A percentile compares a stretch with the other conserved stretches of the same genome.
These are phyloP conservation scores for Solanum hybrid DNA, from an alignment of 305 asterid genomes.

Conservation along the genomic window DNA sequence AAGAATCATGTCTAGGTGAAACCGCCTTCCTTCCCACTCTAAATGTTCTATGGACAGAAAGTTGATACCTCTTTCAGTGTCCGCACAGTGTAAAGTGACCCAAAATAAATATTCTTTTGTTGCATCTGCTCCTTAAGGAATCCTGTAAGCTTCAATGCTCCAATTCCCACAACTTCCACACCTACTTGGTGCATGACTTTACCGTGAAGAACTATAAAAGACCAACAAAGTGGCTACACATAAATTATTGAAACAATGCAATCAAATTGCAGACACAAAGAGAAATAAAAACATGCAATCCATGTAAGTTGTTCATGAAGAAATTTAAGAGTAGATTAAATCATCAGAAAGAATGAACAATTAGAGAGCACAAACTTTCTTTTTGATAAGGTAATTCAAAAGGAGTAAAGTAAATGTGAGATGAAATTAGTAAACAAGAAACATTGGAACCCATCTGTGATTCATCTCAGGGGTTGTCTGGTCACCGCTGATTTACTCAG, in stretches of 20 bases:
- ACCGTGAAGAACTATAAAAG: constrained; percentile 62
- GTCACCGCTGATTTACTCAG: neutral
- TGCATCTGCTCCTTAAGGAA: constrained; percentile 87
- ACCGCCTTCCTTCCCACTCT: neutral
- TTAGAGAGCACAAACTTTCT: neutral
- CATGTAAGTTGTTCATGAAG: neutral
- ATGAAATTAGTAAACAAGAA: neutral
- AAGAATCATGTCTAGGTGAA: neutral
- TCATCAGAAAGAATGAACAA: neutral
- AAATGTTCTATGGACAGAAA: neutral
- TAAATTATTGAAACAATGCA: constrained; percentile 2
- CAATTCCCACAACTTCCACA: constrained; percentile 80
- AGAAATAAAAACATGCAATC: neutral
- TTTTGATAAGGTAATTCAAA: neutral
- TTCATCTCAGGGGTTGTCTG: neutral
- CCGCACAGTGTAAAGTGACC: constrained; percentile 90
- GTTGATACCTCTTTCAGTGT: constrained; percentile 75
- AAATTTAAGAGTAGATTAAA: neutral
- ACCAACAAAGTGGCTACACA: constrained; percentile 1
- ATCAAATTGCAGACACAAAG: neutral
- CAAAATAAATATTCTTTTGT: constrained; percentile 58
- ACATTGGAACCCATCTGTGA: neutral
- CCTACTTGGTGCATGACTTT: constrained; percentile 85
- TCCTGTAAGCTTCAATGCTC: constrained; percentile 92
- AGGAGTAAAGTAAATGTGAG: neutral